These are phyloP conservation scores for Fusarium ambrosium DNA, from an alignment of 2,329 filamentous ascomycete species.

Conservation along the genomic window DNA sequence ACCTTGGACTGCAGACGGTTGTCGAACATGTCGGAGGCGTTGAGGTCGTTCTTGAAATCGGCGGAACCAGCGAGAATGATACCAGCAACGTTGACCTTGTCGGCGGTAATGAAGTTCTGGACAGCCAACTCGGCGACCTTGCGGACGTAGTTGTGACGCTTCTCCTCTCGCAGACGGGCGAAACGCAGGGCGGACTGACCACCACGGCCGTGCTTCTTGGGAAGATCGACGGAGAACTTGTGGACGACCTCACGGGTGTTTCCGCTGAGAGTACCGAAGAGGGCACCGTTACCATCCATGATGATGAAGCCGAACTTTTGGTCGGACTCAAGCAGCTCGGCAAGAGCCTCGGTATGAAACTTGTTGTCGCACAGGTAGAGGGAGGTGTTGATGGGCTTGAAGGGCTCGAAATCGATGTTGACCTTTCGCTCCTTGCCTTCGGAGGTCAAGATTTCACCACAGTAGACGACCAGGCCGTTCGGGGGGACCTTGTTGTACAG, in stretches of 20 bases:
- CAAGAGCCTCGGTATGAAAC: constrained; percentile 97
- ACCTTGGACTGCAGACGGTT: constrained; percentile 92
- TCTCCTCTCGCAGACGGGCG: constrained; percentile 98
- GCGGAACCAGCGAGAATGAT: constrained; percentile 96
- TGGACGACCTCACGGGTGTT: constrained; percentile 97
- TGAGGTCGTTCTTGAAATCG: constrained; percentile 99
- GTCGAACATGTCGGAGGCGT: constrained; percentile 98
- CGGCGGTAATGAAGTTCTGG: constrained; percentile 98
- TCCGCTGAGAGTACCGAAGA: constrained; percentile 96
- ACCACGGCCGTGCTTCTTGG: constrained; percentile 99
- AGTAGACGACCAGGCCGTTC: constrained; percentile 98
- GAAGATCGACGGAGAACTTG: constrained; percentile 98
- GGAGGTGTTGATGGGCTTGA: constrained; percentile 99
- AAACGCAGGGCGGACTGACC: constrained; percentile 99
- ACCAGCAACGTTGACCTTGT: constrained; percentile 98
- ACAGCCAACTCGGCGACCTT: constrained; percentile 98
- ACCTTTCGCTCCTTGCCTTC: constrained; percentile 99
- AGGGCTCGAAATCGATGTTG: constrained; percentile 99
- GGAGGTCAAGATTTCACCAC: constrained; percentile 98
- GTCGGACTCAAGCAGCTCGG: constrained; percentile 97
- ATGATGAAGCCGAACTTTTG: constrained; percentile 99
- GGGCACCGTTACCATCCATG: constrained; percentile 98
- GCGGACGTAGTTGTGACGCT: constrained; percentile 99
- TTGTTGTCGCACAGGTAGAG: constrained; percentile 99
- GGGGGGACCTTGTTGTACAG: constrained; percentile 99